phyloP scores from a whole-genome alignment of 441 rosid species.

The Populus tomentosa region DNA sequence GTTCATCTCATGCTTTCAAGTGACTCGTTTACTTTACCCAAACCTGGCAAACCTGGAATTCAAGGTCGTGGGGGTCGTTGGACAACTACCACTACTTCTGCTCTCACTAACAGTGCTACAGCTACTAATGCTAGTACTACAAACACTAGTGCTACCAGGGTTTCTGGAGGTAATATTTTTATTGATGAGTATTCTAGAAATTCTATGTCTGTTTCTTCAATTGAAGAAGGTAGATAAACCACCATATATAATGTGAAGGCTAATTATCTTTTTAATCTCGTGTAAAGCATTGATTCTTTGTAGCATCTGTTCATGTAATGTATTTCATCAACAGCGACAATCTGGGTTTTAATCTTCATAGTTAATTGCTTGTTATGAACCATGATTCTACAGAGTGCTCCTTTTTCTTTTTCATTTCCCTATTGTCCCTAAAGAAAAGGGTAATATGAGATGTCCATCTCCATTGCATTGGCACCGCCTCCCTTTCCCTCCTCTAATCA shows the following conservation, averaged over 20 bases:
- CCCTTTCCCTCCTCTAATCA: neutral
- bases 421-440: neutral
- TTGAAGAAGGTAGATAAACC: slow-evolving; percentile 70
- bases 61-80: slow-evolving; percentile 55
- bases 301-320: neutral
- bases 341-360: neutral
- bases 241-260: neutral
- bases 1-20: slow-evolving; percentile 76
- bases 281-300: slow-evolving; percentile 3
- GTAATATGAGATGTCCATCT: neutral
- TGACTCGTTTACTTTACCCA: slow-evolving; percentile 64
- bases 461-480: neutral
- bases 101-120: slow-evolving; percentile 31
- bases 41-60: slow-evolving; percentile 67
- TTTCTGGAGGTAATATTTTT: slow-evolving; percentile 42
- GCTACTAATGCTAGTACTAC: slow-evolving; percentile 22
- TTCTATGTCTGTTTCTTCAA: slow-evolving; percentile 74
- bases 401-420: neutral
- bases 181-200: slow-evolving; percentile 73
- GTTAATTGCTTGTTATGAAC: neutral
- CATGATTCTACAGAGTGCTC: neutral
- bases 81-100: slow-evolving; percentile 37
- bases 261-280: neutral
- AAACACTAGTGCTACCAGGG: slow-evolving; percentile 33
- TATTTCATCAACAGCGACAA: neutral